phyloP scores from a whole-genome alignment of 345 rosid genomes.

The Excoecaria agallocha region DNA sequence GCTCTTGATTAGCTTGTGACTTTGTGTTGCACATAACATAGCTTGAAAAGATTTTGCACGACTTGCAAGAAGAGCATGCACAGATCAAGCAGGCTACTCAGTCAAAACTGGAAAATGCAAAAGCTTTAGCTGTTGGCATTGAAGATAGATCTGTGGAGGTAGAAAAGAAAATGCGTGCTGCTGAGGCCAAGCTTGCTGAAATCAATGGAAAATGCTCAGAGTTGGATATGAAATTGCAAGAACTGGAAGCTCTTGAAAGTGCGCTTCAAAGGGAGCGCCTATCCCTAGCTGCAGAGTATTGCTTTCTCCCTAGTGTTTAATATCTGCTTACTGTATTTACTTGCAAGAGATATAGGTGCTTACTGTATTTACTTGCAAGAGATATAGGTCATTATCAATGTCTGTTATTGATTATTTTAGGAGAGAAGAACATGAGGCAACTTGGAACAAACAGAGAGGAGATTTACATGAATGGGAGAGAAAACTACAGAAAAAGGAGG shows the following conservation, averaged over 20 bases:
- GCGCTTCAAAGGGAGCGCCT: constrained; percentile 58
- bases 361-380: constrained; percentile 11
- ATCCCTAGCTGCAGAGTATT: constrained; percentile 68
- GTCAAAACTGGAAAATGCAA: constrained; percentile 59
- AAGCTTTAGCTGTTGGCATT: constrained; percentile 52
- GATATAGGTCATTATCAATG: constrained; percentile 1
- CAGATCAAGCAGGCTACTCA: constrained; percentile 57
- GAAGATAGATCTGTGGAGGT: constrained; percentile 56
- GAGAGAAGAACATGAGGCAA: constrained; percentile 71
- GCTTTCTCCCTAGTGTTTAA: constrained; percentile 6
- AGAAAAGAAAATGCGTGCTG: constrained; percentile 49
- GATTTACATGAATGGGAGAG: constrained; percentile 76
- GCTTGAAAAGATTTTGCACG: constrained; percentile 72
- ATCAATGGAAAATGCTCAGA: constrained; percentile 55
- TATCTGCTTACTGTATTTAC: constrained; percentile 1
- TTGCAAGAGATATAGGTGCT: constrained; percentile 5
- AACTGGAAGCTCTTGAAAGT: constrained; percentile 64
- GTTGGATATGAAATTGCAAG: constrained; percentile 66
- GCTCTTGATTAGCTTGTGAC: constrained; percentile 4
- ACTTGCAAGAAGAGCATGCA: constrained; percentile 47
- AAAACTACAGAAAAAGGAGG: constrained; percentile 49
- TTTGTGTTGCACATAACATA: constrained; percentile 21
- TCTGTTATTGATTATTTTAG: constrained; percentile 34
- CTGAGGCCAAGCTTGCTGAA: constrained; percentile 66
- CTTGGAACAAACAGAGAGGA: constrained; percentile 66